Percentiles rank a stretch among this genome's conserved stretches.
phyloP scores from a whole-genome alignment of 345 rosid genomes.

The Psidium guajava region DNA sequence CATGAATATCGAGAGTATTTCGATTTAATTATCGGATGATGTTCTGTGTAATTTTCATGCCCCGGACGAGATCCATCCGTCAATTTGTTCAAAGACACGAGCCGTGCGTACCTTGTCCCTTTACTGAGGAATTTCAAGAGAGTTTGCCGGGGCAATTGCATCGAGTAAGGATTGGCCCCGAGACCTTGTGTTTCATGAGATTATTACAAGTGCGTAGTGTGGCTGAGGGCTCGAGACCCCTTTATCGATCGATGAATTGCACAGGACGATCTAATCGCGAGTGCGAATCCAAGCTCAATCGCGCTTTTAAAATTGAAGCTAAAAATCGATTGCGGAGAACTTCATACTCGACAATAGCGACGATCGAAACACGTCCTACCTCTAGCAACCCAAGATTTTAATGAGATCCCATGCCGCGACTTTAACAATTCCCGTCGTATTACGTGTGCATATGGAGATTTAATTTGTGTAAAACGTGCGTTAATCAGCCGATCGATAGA shows the following conservation, averaged over 20 bases:
- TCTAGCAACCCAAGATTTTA: neutral
- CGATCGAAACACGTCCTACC: neutral
- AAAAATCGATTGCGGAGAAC: too few relatives aligned
- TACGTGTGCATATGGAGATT: neutral
- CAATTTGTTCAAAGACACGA: neutral
- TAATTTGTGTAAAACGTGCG: fast-evolving
- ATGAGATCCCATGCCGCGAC: neutral
- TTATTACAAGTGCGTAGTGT: neutral
- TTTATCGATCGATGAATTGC: neutral
- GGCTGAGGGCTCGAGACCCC: neutral
- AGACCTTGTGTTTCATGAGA: neutral
- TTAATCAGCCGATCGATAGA: neutral
- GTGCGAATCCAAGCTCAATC: neutral
- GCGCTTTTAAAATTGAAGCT: neutral
- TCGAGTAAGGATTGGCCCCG: neutral
- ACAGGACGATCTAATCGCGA: neutral
- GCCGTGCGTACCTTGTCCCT: neutral
- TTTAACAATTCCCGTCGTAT: neutral
- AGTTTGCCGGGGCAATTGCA: neutral
- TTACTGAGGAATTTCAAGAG: neutral
- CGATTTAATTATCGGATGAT: neutral
- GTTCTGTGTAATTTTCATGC: neutral
- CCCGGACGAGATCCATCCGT: neutral
- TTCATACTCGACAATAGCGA: neutral
- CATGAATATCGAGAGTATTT: neutral